phyloP scores from a whole-genome alignment of 2,329 filamentous ascomycete species.

The Orbilia blumenaviensis region DNA sequence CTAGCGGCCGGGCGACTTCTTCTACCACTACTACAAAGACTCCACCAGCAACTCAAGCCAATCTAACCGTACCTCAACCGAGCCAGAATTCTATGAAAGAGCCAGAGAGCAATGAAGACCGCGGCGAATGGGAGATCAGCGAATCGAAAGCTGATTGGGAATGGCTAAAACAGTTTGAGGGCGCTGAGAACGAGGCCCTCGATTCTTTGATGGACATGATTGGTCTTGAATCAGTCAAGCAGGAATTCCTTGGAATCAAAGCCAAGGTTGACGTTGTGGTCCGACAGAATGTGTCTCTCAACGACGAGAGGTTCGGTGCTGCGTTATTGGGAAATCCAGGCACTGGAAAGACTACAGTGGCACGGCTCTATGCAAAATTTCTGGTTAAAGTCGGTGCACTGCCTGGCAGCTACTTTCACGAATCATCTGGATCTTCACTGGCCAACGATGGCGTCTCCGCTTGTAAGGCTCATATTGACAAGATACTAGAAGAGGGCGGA shows the following conservation, averaged over 20 bases:
- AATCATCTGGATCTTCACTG: conserved; percentile 74
- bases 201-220: conserved; percentile 75
- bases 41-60: conserved; percentile 18
- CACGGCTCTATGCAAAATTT: conserved; percentile 74
- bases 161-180: conserved; percentile 68
- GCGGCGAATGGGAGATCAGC: conserved; percentile 31
- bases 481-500: conserved; percentile 69
- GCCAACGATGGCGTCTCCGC: conserved; percentile 70
- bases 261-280: conserved; percentile 69
- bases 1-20: conserved; percentile 10
- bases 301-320: conserved; percentile 70
- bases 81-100: conserved; percentile 38
- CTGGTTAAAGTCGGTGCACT: conserved; percentile 71
- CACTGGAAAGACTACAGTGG: conserved; percentile 81
- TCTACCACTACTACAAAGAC: conserved; percentile 22
- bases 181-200: conserved; percentile 66
- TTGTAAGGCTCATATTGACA: conserved; percentile 69
- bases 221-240: conserved; percentile 75
- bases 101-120: conserved; percentile 25
- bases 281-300: conserved; percentile 68
- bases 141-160: conserved; percentile 70
- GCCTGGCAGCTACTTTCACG: conserved; percentile 69
- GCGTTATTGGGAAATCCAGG: conserved; percentile 77
- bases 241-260: conserved; percentile 71
- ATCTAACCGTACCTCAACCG: conserved; percentile 13